Evolutionary conservation across 2,329 filamentous ascomycete species (phyloP).

Genomic region (Exophiala xenobiotica): DNA sequence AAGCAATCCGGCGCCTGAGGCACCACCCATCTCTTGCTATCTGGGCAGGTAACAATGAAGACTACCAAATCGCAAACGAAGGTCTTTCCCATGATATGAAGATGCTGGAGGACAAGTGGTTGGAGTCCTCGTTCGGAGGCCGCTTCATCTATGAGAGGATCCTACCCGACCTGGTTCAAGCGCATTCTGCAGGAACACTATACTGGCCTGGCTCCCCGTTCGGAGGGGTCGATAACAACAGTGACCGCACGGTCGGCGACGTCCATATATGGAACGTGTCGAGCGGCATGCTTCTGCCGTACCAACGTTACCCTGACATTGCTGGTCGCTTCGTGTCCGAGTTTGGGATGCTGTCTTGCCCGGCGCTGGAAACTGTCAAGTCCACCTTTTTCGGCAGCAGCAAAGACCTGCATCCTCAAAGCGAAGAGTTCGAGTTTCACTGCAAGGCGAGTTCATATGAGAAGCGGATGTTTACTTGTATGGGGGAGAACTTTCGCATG

Average conservation of each 20-base stretch:
- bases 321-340: slow-evolving; percentile 87
- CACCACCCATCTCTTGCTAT: slow-evolving; percentile 87
- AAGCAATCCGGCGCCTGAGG: slow-evolving; percentile 66
- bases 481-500: slow-evolving; percentile 78
- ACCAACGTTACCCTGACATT: slow-evolving; percentile 65
- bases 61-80: slow-evolving; percentile 87
- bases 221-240: slow-evolving; percentile 69
- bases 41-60: slow-evolving; percentile 91
- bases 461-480: slow-evolving; percentile 77
- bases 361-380: slow-evolving; percentile 78
- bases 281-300: background rate
- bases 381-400: slow-evolving; percentile 63
- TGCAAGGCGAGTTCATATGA: slow-evolving; percentile 92
- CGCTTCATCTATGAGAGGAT: slow-evolving; percentile 93
- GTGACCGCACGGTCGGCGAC: slow-evolving; percentile 78
- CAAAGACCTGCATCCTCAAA: slow-evolving; percentile 76
- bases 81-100: slow-evolving; percentile 66
- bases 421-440: slow-evolving; percentile 86
- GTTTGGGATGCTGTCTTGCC: slow-evolving; percentile 93
- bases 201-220: slow-evolving; percentile 83
- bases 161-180: slow-evolving; percentile 69
- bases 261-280: slow-evolving; percentile 83
- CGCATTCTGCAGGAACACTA: slow-evolving; percentile 64
- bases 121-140: slow-evolving; percentile 68
- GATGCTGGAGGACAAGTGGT: background rate